Evolutionary conservation across 1,284 basidiomycete species (phyloP), one percentile per base, ranked within the genome.

Genomic region (Thecaphora thlaspeos): DNA sequence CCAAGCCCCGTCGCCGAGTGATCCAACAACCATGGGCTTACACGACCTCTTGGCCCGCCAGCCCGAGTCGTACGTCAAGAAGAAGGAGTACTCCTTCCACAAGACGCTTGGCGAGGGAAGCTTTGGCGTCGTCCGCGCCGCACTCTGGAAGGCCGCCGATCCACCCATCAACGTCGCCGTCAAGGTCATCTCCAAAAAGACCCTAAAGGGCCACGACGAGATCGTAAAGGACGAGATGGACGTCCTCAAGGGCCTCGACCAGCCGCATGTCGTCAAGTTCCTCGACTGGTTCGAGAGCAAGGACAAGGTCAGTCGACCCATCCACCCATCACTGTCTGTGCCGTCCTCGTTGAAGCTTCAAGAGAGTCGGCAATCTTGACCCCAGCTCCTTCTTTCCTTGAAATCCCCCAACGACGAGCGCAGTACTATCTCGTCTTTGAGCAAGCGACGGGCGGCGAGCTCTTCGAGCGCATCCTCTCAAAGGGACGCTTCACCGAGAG

Each of bases 191-290:
- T 65, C 55, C 59, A 77, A 77, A 48, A 64, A 70, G 40, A 64
- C 70, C 44, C 54, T 77, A 14, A 68, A 70, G 24, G 73, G 73
- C 18, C 69, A 75, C 41, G 64, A 73, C 34, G 69, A 75, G 41
- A 67, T 71, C 23, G 73, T 77, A 37, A 71, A 75, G 55, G 64
- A 63, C 22, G 75, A 77, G 48, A 77, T 77, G 66, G 68, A 73
- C 48, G 74, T 73, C 24, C 62, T 77, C 40, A 74, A 72, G 41
- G 72, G 72, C 10, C 64, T 77, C 17, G 63, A 75, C 32, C 73
- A 76, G 40, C 75, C 71, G 1, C 71, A 73, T 43, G 24, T 78
- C 88, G 90, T 94, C 69, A 78, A 77, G 51, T 70, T 76, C 15
- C 52, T 77, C 37, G 75, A 78, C 41, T 79, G 78, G 76, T 79